These are phyloP conservation scores for Lachancea sp. DNA, from an alignment of 805 yeast genomes.

Conservation along the genomic window DNA sequence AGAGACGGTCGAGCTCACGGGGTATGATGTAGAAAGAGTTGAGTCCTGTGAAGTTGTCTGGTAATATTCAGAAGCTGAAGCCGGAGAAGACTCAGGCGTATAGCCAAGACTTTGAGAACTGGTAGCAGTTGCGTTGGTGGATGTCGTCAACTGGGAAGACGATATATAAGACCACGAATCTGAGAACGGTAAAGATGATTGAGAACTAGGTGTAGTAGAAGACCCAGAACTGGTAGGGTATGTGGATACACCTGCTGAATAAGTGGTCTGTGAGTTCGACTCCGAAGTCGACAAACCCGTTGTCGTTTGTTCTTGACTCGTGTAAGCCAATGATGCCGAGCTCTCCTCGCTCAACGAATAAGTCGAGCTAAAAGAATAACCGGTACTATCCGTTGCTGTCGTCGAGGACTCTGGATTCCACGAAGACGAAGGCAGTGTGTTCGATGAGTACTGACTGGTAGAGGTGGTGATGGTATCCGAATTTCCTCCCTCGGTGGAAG, in stretches of 20 bases:
- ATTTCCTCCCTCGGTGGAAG: too few species aligned
- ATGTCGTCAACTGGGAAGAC: too few species aligned
- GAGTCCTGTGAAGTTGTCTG: neutral
- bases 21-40: neutral
- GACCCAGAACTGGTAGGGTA: too few species aligned
- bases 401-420: neutral
- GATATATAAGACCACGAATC: too few species aligned
- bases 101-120: neutral
- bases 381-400: neutral
- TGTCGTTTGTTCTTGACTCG: neutral
- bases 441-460: too few species aligned
- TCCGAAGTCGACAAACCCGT: neutral
- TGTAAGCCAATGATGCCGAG: neutral
- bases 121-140: too few species aligned
- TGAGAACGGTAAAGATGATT: too few species aligned
- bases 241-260: neutral
- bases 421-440: constrained; percentile 9
- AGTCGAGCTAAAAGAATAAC: neutral
- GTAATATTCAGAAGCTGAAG: neutral
- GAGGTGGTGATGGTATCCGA: too few species aligned
- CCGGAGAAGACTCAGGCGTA: neutral
- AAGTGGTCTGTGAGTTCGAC: neutral
- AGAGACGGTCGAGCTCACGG: neutral
- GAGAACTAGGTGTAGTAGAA: too few species aligned
- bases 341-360: neutral